These are phyloP conservation scores for Sextonia rubra DNA, from an alignment of 164 flowering plant species.

Conservation along the genomic window DNA sequence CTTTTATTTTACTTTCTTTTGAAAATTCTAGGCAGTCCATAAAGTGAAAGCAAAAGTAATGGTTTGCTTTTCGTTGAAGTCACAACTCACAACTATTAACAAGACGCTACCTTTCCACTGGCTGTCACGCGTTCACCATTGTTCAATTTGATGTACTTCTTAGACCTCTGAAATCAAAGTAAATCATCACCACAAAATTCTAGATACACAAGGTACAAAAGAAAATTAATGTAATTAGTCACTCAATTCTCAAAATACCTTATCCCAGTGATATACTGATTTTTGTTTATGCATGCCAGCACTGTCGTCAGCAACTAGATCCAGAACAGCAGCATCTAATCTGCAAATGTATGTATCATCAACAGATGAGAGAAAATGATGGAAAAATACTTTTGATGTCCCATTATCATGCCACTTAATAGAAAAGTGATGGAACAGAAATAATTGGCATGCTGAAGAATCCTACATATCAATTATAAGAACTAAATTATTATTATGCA, in stretches of 20 bases:
- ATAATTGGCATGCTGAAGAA: no score
- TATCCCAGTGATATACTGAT: slow-evolving; percentile 87
- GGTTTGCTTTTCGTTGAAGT: no score
- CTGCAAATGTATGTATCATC: slow-evolving; percentile 23
- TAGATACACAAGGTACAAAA: background rate
- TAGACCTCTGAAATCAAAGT: slow-evolving; percentile 58
- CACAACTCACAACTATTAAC: background rate
- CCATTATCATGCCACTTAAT: no score
- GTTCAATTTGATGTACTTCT: slow-evolving; percentile 84
- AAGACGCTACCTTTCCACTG: slow-evolving; percentile 73
- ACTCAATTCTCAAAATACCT: slow-evolving; percentile 28
- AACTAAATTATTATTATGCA: no score
- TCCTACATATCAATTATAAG: no score
- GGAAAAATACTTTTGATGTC: no score
- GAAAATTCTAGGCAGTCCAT: background rate
- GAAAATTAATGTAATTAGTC: background rate
- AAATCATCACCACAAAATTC: slow-evolving; percentile 5
- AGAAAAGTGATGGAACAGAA: no score
- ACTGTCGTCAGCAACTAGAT: slow-evolving; percentile 86
- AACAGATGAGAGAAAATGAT: no score
- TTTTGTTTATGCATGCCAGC: slow-evolving; percentile 73
- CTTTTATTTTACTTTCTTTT: no score
- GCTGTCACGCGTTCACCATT: slow-evolving; percentile 91
- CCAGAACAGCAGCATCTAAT: slow-evolving; percentile 87
- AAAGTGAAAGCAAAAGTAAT: background rate